Evolutionary conservation across 305 asterid genomes (phyloP).

Genomic region (Nicotiana rustica): DNA sequence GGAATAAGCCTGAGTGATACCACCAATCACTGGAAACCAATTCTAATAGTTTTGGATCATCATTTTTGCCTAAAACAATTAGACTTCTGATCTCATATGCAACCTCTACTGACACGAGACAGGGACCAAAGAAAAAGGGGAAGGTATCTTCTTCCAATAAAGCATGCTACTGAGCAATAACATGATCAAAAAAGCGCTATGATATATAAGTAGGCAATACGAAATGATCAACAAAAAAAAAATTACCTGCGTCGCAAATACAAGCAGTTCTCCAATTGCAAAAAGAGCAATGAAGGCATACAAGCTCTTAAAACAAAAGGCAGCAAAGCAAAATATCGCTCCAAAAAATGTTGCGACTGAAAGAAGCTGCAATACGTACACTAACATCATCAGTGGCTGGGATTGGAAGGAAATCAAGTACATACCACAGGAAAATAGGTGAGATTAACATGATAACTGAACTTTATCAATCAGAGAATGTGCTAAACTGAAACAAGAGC

Average conservation of each 20-base stretch:
- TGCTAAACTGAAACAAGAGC: conserved; percentile 5
- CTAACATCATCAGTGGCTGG: conserved; percentile 21
- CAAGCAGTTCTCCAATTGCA: conserved; percentile 80
- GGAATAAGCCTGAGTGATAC: not conserved
- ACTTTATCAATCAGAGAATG: not conserved
- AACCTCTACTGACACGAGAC: not conserved
- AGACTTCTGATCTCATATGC: conserved; percentile 18
- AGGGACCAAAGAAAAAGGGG: not conserved
- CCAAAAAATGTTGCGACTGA: conserved; percentile 77
- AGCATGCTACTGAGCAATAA: conserved; percentile 17
- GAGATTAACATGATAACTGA: conserved; percentile 12
- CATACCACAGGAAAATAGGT: not conserved
- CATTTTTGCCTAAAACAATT: conserved; percentile 1
- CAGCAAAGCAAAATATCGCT: conserved; percentile 82
- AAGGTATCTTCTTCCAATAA: not conserved
- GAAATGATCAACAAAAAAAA: not conserved
- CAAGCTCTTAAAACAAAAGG: conserved; percentile 82
- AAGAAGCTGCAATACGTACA: conserved; percentile 68
- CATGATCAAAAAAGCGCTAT: conserved; percentile 9
- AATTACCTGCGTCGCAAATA: conserved; percentile 83
- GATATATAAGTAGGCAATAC: conserved; percentile 21
- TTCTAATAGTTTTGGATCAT: conserved; percentile 8
- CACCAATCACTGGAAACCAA: not conserved
- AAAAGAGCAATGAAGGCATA: conserved; percentile 69
- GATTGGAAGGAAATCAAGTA: not conserved